phyloP scores from a whole-genome alignment of 495 filamentous ascomycete genomes.

The Cryomyces antarcticus region DNA sequence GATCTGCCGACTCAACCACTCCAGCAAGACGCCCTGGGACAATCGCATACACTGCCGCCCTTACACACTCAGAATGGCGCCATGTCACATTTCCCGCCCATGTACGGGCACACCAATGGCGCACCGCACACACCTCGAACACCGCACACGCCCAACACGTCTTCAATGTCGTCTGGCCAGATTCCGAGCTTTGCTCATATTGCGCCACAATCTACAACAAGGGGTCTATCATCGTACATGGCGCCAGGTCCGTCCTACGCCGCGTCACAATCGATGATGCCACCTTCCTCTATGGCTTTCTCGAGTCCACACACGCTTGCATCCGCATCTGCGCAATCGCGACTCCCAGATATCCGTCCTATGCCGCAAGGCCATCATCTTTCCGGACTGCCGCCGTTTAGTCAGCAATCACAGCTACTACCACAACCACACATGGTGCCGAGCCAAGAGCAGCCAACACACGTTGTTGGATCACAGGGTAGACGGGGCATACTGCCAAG shows the following conservation, averaged over 20 bases:
- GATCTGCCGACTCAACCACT: no score
- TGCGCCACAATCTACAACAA: slow-evolving; percentile 2
- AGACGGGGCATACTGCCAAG: slow-evolving; percentile 78
- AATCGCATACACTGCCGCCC: slow-evolving; percentile 6
- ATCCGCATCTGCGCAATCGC: slow-evolving; percentile 7
- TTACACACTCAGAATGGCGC: slow-evolving; percentile 10
- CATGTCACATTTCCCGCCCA: slow-evolving; percentile 2
- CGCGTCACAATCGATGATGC: slow-evolving; percentile 5
- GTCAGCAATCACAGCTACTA: slow-evolving; percentile 22
- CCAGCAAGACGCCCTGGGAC: background rate
- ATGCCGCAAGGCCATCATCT: slow-evolving; percentile 13
- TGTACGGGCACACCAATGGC: slow-evolving; percentile 8
- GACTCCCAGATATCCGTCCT: slow-evolving; percentile 26
- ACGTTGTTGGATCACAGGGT: slow-evolving; percentile 85
- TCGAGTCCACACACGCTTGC: slow-evolving; percentile 3
- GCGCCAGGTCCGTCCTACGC: slow-evolving; percentile 5
- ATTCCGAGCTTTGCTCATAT: slow-evolving; percentile 2
- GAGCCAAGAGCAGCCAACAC: slow-evolving; percentile 35
- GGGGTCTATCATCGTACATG: slow-evolving; percentile 6
- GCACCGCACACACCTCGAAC: slow-evolving; percentile 11
- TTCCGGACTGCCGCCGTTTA: slow-evolving; percentile 9
- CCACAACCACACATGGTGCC: slow-evolving; percentile 22
- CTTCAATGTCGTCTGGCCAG: slow-evolving; percentile 2
- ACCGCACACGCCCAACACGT: slow-evolving; percentile 9
- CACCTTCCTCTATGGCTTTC: slow-evolving; percentile 4